A percentile compares a stretch with the other conserved stretches of the same genome.
These are phyloP conservation scores for Xerophyta viscosa DNA, from an alignment of 106 monocot species.

Conservation along the genomic window DNA sequence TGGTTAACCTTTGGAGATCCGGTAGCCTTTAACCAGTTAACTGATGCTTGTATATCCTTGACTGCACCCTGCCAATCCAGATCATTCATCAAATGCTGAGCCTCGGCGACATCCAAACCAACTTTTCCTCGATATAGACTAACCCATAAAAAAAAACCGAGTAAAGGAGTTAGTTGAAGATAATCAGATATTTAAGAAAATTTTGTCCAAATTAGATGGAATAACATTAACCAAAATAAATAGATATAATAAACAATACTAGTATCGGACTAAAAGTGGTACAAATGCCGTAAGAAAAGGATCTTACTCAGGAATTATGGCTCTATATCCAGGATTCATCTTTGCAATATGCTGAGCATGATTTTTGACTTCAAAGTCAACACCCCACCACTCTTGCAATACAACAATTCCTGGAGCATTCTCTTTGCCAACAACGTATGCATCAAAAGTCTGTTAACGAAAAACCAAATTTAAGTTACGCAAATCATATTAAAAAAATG, in stretches of 20 bases:
- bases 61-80: conserved; percentile 87
- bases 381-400: conserved; percentile 98
- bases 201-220: too few species aligned
- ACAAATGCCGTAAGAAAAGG: too few species aligned
- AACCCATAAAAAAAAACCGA: neutral
- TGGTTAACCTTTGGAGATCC: conserved; percentile 91
- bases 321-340: conserved; percentile 69
- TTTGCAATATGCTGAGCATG: conserved; percentile 73
- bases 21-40: conserved; percentile 79
- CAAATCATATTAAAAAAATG: too few species aligned
- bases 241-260: too few species aligned
- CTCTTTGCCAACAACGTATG: conserved; percentile 82
- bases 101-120: conserved; percentile 82
- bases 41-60: conserved; percentile 80
- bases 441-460: conserved; percentile 64
- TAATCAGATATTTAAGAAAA: too few species aligned
- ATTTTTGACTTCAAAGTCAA: conserved; percentile 93
- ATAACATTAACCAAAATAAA: neutral
- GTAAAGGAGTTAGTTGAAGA: too few species aligned
- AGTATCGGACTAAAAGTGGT: neutral
- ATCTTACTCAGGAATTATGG: conserved; percentile 90
- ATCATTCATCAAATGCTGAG: conserved; percentile 82
- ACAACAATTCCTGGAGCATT: conserved; percentile 91
- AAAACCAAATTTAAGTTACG: neutral
- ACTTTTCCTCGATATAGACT: conserved; percentile 95